A percentile compares a stretch with the other conserved stretches of the same genome.
These are phyloP conservation scores for Paraconiothyrium sp. DNA, from an alignment of 2,329 filamentous ascomycete genomes.

Conservation along the genomic window DNA sequence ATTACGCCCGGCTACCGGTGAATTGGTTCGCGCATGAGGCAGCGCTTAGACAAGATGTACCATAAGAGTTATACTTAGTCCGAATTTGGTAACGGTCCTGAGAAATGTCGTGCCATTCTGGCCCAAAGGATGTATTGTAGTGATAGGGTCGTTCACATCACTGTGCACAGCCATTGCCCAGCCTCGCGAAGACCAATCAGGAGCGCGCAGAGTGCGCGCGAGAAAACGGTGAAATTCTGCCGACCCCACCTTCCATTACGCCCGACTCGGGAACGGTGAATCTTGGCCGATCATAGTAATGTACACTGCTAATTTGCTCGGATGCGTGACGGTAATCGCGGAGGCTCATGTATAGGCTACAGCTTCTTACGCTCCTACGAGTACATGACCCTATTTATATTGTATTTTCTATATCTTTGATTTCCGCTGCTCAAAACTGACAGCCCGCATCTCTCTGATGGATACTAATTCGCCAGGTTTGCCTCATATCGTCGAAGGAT, in stretches of 20 bases:
- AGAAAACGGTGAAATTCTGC: conserved; percentile 31
- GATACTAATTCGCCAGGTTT: conserved; percentile 16
- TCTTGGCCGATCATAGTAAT: neutral
- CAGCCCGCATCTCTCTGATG: neutral
- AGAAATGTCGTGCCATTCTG: neutral
- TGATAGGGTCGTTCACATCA: neutral
- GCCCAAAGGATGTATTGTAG: neutral
- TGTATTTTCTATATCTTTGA: neutral
- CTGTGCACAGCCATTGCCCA: conserved; percentile 4
- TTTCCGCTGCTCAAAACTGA: conserved; percentile 2
- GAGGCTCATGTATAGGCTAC: neutral
- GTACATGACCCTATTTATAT: neutral
- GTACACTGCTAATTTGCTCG: neutral
- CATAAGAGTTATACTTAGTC: neutral
- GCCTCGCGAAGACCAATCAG: neutral
- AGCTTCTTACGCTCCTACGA: neutral
- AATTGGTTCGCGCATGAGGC: neutral
- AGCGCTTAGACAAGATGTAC: neutral
- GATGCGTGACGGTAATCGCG: neutral
- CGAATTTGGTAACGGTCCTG: neutral
- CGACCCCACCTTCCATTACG: conserved; percentile 20
- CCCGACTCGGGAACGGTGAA: conserved; percentile 10
- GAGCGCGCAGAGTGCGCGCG: neutral
- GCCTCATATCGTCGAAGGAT: conserved; percentile 37
- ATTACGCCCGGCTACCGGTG: neutral